Evolutionary conservation across 2,329 filamentous ascomycete genomes (phyloP), one percentile per base, ranked within the genome.

Genomic region (Phialophora expanda): DNA sequence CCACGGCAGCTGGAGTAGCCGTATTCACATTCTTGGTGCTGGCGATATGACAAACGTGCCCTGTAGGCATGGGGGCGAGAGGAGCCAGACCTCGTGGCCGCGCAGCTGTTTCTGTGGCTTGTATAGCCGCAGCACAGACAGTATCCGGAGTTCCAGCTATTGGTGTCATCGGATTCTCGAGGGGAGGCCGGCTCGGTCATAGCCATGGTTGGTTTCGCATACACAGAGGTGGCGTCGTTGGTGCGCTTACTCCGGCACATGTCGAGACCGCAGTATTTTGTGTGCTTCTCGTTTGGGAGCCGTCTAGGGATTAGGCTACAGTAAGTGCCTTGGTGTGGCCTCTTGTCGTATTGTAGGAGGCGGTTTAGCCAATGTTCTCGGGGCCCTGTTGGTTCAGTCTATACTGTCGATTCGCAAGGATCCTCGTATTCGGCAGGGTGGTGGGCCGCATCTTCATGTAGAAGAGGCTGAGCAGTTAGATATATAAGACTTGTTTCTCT

Each of bases 191-290:
- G 46, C 12, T 26, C 20, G 8, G n/a, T 22, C 46, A 50, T 22
- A 2, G 46, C 46, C 6, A 22, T 4, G 20, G n/a, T 24, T 24
- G 5, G 46, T 20, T 20, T 50, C 17, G 46, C n/a, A 22, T 50
- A 14, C 8, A 7, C 24, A 4, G 20, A 11, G 3, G n/a, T 8
- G 8, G 46, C 20, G 46, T 12, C 5, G 24, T 50, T 50, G 24
- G n/a, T 50, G 46, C 46, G 46, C 46, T 50, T 50, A 7, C 46
- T 50, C 9, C 46, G 46, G 20, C 46, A 50, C 46, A 50, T 50
- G 17, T 41, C 17, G 38, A 4, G 17, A 17, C 30, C 2, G 1
- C 30, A 9, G 12, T 41, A 7, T 41, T 14, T 17, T 41, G 17
- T 41, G 38, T 17, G 38, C 4, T 41, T 17, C 3, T 17, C 5